phyloP scores from a whole-genome alignment of 2,329 filamentous ascomycete genomes.

The Neofusicoccum kwambonambiense region DNA sequence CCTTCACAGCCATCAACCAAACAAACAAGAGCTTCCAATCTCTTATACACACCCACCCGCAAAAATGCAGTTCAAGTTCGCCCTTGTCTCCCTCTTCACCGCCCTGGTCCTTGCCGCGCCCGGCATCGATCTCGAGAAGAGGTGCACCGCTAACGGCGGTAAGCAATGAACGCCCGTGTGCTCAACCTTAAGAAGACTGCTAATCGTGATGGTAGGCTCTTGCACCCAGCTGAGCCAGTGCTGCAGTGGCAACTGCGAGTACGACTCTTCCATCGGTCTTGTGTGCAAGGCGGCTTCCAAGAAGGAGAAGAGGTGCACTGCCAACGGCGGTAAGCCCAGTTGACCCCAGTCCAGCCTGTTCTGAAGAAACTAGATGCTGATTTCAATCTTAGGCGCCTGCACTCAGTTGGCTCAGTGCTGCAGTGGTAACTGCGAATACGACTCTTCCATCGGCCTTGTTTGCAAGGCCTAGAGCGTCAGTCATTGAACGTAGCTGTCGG shows the following conservation, averaged over 20 bases:
- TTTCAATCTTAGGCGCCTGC: neutral
- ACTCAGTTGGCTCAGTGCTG: conserved; percentile 9
- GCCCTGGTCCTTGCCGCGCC: neutral
- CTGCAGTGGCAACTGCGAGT: too few relatives aligned
- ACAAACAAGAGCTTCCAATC: too few relatives aligned
- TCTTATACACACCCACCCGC: neutral
- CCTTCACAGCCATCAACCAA: too few relatives aligned
- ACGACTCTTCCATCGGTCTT: too few relatives aligned
- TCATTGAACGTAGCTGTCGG: neutral
- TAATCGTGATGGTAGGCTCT: too few relatives aligned
- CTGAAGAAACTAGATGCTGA: neutral
- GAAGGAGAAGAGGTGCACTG: too few relatives aligned
- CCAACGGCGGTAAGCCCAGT: too few relatives aligned
- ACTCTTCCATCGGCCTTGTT: conserved; percentile 11
- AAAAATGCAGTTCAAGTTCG: conserved; percentile 14
- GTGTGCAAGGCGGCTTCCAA: too few relatives aligned
- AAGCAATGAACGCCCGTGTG: neutral
- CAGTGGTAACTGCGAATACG: conserved; percentile 16
- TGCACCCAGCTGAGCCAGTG: too few relatives aligned
- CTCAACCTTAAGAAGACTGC: too few relatives aligned
- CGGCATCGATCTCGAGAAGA: neutral
- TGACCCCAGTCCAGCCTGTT: too few relatives aligned
- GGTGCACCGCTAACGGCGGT: conserved; percentile 12
- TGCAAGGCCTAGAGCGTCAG: neutral
- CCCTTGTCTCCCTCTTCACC: conserved; percentile 6